Evolutionary conservation across 2,329 filamentous ascomycete genomes (phyloP).

Genomic region (Didymella sp.): DNA sequence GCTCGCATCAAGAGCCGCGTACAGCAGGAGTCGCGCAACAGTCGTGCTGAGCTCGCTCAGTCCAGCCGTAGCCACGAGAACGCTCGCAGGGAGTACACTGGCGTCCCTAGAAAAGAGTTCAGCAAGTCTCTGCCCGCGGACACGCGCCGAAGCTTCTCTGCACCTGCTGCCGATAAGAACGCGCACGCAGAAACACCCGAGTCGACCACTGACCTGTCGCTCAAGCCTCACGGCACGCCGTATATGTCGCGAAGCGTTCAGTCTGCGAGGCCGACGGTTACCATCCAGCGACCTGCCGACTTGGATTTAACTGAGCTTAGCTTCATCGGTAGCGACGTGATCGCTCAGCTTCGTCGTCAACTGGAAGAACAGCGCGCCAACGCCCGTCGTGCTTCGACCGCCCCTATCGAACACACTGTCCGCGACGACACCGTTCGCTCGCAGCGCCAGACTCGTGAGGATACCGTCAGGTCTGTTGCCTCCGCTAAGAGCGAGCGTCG

Average conservation of each 20-base stretch:
- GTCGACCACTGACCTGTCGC: constrained; percentile 51
- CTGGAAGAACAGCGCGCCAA: constrained; percentile 62
- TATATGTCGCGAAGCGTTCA: constrained; percentile 36
- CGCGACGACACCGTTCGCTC: constrained; percentile 51
- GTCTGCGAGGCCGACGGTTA: constrained; percentile 24
- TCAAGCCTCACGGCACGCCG: constrained; percentile 41
- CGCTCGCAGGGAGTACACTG: constrained; percentile 37
- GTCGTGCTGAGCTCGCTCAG: constrained; percentile 31
- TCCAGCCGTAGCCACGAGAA: constrained; percentile 27
- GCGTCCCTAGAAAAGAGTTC: constrained; percentile 26
- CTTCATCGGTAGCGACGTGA: constrained; percentile 60
- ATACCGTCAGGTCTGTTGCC: constrained; percentile 49
- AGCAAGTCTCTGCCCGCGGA: constrained; percentile 26
- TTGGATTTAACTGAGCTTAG: constrained; percentile 61
- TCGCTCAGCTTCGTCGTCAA: constrained; percentile 61
- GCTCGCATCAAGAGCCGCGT: constrained; percentile 44
- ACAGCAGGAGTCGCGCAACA: constrained; percentile 46
- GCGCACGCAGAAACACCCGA: constrained; percentile 41
- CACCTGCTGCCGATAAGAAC: constrained; percentile 37
- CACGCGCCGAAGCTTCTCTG: constrained; percentile 40
- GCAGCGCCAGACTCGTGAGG: constrained; percentile 49
- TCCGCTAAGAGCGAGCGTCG: constrained; percentile 50
- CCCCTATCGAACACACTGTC: constrained; percentile 35
- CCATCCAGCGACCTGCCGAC: constrained; percentile 40
- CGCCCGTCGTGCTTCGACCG: constrained; percentile 40